Base-by-base conservation (phyloP, 257 asterid genomes). In the Solanum appendiculatum region DNA sequence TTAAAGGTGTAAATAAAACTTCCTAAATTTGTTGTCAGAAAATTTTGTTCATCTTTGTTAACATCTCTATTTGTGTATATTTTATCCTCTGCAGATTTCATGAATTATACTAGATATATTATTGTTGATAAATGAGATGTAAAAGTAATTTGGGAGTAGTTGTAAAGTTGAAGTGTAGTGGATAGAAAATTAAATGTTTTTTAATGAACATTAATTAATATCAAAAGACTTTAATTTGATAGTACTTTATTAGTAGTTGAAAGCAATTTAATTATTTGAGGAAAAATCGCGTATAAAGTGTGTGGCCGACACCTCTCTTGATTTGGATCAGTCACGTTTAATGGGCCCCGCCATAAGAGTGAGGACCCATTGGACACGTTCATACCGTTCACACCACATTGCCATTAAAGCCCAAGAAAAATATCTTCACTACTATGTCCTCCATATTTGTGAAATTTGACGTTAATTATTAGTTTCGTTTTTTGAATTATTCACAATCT, bases 271-370 rank as follows among this genome's bases (percentile, higher is more conserved):
- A 78, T 78, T 78, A 78, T 44, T 42, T 78, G 39, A 27, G 37
- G 14, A 13, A n/a, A 39, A 75, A 3, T 77, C 25, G 40, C 5
- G 64, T 78, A 78, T 27, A 44, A 25, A 44, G 16, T 16, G 40
- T 78, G 84, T 78, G 64, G 84, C 84, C 84, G 84, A 78, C 64
- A 78, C 20, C 48, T 70, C 13, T 73, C 5, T 44, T 78, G 64
- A 78, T 78, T 78, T 78, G 13, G 64, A 16, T 78, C 18, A 0
- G 0, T 44, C 84, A 16, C 39, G 5, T 78, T 56, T 27, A 25
- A 25, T 44, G 64, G 84, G 64, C 84, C 64, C 83, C 40, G 1
- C 39, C 16, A 44, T 1, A 78, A 44, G 15, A 42, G 39, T 42
- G 25, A 63, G 23, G 84, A 37, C 36, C 83, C 58, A 40, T 25